These are phyloP conservation scores for Parmelia sp. DNA, from an alignment of 495 filamentous ascomycete genomes.

Conservation along the genomic window DNA sequence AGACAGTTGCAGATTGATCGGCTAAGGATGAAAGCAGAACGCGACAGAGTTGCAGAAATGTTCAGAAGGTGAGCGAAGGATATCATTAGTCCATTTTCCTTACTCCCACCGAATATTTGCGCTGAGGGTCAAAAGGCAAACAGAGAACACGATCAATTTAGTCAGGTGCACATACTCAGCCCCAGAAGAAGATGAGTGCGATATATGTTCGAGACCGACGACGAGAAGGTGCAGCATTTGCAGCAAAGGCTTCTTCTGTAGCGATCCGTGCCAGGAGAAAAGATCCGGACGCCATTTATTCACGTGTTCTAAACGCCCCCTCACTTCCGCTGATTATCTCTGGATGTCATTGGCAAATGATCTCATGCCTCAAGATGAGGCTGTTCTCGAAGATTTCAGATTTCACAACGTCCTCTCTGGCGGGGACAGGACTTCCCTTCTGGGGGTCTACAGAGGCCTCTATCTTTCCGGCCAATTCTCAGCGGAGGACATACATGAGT, in stretches of 20 bases:
- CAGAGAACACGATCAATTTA: no score
- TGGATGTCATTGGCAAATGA: slow-evolving; percentile 26
- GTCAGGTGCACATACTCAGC: no score
- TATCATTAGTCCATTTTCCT: slow-evolving; percentile 23
- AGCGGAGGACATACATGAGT: slow-evolving; percentile 28
- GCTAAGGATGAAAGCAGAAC: slow-evolving; percentile 30
- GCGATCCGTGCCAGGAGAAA: slow-evolving; percentile 31
- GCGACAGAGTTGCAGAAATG: slow-evolving; percentile 30
- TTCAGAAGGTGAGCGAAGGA: slow-evolving; percentile 28
- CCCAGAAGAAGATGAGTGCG: background rate
- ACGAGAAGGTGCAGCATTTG: slow-evolving; percentile 30
- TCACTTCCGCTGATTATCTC: slow-evolving; percentile 32
- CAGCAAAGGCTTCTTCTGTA: slow-evolving; percentile 29
- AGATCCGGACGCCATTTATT: slow-evolving; percentile 27
- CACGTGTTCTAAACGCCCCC: slow-evolving; percentile 28
- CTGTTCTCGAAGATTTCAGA: slow-evolving; percentile 25
- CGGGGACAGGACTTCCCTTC: slow-evolving; percentile 21
- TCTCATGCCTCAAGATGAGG: slow-evolving; percentile 28
- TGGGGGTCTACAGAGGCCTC: slow-evolving; percentile 29
- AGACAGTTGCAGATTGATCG: slow-evolving; percentile 26
- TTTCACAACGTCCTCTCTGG: slow-evolving; percentile 12
- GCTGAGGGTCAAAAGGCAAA: no score
- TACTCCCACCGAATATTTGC: background rate
- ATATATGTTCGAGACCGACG: slow-evolving; percentile 23
- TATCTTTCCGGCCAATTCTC: slow-evolving; percentile 23